Evolutionary conservation across 768 basidiomycete genomes (phyloP), one percentile per base, ranked within the genome.

Genomic region (Leucocoprinus sp.): DNA sequence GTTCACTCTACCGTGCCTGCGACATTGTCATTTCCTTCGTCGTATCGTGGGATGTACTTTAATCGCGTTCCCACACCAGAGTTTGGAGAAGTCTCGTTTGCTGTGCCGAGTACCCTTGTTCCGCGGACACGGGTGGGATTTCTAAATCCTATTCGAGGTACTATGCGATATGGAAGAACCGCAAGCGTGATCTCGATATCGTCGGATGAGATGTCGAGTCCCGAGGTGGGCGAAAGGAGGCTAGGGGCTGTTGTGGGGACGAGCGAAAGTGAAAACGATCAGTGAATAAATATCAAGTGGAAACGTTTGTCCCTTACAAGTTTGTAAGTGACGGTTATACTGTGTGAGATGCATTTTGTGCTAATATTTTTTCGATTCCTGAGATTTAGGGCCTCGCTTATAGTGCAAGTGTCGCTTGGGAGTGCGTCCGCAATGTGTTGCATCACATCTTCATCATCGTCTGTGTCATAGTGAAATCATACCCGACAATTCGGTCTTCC

Each of bases 41-140:
- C 26, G 26, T 27, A 27, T 27, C 26, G 11, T 27, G 26, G 26
- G 26, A 27, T 27, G 26, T 27, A 27, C 26, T 27, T 42, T 26
- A 31, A n/a, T 11, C 17, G 28, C 11, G 15, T 35, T 3, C 7
- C 43, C 28, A 12, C 17, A 12, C 43, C 43, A 2, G 37, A 34
- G 4, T 47, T 47, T 24, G 45, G 45, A 19, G 37, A 40, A 3
- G 14, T 38, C 4, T 47, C 45, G 14, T 31, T 47, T 23, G 28
- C 38, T 26, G 4, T 33, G 15, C 22, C 37, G 2, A 37, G 12
- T 18, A 18, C 18, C n/a, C 22, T 23, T 39, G 21, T 11, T 22
- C n/a, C 37, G 22, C 12, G 8, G 19, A 19, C 17, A 19, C 11
- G 22, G 15, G 36, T 4, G 22, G 22, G 36, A 19, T 37, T 37